phyloP scores from a whole-genome alignment of 129 eudicot genomes.

The Flaveria robusta region DNA sequence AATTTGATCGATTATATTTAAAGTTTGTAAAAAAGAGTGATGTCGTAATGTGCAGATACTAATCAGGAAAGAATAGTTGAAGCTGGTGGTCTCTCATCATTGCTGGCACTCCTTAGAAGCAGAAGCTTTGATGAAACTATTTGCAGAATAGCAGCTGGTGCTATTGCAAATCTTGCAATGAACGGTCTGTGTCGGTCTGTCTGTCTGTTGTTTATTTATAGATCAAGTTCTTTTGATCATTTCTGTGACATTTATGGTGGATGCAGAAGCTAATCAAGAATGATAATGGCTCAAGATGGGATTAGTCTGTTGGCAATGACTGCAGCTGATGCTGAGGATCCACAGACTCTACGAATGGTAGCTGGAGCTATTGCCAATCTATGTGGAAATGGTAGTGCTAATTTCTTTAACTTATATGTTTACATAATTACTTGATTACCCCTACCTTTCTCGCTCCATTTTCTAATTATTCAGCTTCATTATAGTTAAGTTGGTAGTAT shows the following conservation, averaged over 20 bases:
- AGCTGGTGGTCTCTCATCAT: constrained; percentile 96
- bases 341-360: constrained; percentile 97
- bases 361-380: constrained; percentile 99
- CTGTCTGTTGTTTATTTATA: neutral
- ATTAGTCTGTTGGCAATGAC: constrained; percentile 85
- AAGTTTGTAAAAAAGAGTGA: constrained; percentile 15
- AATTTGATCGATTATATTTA: neutral
- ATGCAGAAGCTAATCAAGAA: constrained; percentile 92
- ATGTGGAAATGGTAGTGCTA: constrained; percentile 86
- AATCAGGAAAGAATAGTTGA: constrained; percentile 96
- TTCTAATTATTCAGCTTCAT: too few relatives aligned
- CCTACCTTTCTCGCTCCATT: neutral
- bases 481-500: neutral
- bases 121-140: constrained; percentile 88
- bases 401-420: neutral
- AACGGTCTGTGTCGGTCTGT: constrained; percentile 63
- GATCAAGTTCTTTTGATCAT: neutral
- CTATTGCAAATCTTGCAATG: constrained; percentile 99
- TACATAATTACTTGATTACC: neutral
- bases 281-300: constrained; percentile 96
- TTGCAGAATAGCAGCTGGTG: constrained; percentile 98
- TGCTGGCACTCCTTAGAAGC: constrained; percentile 81
- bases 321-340: constrained; percentile 96
- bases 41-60: constrained; percentile 54
- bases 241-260: constrained; percentile 2